Evolutionary conservation across 2,329 filamentous ascomycete species (phyloP).

Genomic region (Geosmithia putterillii): DNA sequence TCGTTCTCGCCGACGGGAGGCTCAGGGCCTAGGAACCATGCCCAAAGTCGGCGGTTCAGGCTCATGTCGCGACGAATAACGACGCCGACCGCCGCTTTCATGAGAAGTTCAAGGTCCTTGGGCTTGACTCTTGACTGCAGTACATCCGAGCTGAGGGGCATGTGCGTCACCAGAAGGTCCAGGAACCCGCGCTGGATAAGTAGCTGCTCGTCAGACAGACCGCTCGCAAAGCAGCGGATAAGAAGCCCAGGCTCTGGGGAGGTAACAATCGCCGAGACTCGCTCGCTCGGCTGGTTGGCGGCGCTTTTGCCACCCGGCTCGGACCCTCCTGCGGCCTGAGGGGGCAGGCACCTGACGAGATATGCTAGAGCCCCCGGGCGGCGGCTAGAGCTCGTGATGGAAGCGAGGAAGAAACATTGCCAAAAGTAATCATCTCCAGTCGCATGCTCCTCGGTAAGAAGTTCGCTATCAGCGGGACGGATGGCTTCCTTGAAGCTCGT

Average conservation of each 20-base stretch:
- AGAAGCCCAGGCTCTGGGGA: slow-evolving; percentile 86
- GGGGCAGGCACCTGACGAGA: slow-evolving; percentile 63
- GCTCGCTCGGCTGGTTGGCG: slow-evolving; percentile 24
- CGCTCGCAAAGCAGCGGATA: slow-evolving; percentile 83
- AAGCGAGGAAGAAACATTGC: slow-evolving; percentile 93
- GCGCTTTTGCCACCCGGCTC: slow-evolving; percentile 1
- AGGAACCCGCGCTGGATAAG: slow-evolving; percentile 90
- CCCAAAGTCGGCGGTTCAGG: slow-evolving; percentile 86
- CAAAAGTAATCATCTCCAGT: slow-evolving; percentile 82
- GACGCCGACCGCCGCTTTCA: slow-evolving; percentile 75
- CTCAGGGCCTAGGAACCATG: slow-evolving; percentile 83
- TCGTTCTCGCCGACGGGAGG: slow-evolving; percentile 37
- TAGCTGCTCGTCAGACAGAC: slow-evolving; percentile 74
- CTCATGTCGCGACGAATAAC: slow-evolving; percentile 92
- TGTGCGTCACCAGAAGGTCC: slow-evolving; percentile 79
- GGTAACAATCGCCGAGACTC: slow-evolving; percentile 55
- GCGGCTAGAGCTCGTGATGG: slow-evolving; percentile 78
- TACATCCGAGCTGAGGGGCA: slow-evolving; percentile 74
- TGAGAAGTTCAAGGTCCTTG: slow-evolving; percentile 68
- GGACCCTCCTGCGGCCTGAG: slow-evolving; percentile 10
- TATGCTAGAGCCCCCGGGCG: slow-evolving; percentile 83
- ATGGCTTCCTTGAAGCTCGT: slow-evolving; percentile 64
- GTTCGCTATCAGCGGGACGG: slow-evolving; percentile 37
- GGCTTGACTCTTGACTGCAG: slow-evolving; percentile 62
- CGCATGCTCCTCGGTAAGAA: slow-evolving; percentile 37